These are phyloP conservation scores for Rhodomyrtus tomentosa DNA, from an alignment of 345 rosid species.

Conservation along the genomic window DNA sequence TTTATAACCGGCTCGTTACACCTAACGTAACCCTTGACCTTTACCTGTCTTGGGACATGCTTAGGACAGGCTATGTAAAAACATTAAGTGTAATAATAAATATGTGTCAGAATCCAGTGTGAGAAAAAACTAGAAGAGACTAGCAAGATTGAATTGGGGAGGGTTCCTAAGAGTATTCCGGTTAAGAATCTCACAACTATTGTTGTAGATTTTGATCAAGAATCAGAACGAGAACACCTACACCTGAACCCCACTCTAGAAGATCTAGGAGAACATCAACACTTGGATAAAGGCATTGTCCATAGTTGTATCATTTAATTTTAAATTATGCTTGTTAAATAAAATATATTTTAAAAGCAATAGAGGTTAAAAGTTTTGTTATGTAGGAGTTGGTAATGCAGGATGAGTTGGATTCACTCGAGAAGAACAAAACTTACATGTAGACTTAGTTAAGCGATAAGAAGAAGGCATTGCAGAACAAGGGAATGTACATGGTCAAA, in stretches of 20 bases:
- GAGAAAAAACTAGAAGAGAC: neutral
- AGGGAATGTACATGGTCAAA: neutral
- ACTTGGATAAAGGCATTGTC: neutral
- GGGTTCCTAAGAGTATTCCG: neutral
- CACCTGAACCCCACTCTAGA: neutral
- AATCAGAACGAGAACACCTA: neutral
- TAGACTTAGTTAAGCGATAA: neutral
- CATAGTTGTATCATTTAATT: neutral
- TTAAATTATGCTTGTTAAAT: neutral
- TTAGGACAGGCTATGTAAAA: no score
- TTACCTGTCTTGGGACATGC: no score
- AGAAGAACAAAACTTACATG: neutral
- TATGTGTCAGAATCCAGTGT: neutral
- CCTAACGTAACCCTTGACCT: no score
- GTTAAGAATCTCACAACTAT: neutral
- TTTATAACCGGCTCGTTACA: no score
- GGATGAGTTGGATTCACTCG: neutral
- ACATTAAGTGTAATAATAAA: neutral
- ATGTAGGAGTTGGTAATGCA: neutral
- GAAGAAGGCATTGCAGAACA: neutral
- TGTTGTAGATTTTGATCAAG: neutral
- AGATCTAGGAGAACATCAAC: neutral
- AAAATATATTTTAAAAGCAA: neutral
- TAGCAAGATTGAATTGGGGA: neutral
- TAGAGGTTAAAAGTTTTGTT: no score